These are phyloP conservation scores for Nelumbo lutea DNA, from an alignment of 164 flowering plant genomes.

Conservation along the genomic window DNA sequence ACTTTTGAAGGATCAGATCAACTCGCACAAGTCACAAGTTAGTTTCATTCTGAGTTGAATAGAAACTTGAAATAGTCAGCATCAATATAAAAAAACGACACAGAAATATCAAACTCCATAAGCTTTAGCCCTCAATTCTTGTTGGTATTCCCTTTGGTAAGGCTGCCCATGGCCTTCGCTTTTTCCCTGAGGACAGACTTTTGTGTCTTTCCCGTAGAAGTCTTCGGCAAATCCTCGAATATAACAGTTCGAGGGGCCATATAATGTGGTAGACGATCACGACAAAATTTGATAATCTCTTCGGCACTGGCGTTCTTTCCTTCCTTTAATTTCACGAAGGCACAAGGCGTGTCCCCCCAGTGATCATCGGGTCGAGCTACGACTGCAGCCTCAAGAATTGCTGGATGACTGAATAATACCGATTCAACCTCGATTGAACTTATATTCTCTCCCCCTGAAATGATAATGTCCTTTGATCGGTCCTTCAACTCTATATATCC, in stretches of 20 bases:
- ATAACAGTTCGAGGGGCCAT: conserved; percentile 53
- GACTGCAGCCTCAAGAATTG: conserved; percentile 57
- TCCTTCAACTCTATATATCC: conserved; percentile 59
- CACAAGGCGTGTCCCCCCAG: conserved; percentile 51
- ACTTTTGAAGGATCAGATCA: too few species aligned
- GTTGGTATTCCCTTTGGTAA: conserved; percentile 13
- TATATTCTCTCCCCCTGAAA: conserved; percentile 36
- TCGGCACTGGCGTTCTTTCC: conserved; percentile 21
- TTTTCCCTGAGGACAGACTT: conserved; percentile 54
- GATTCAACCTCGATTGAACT: conserved; percentile 64
- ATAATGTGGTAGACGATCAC: conserved; percentile 33
- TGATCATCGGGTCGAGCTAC: conserved; percentile 42
- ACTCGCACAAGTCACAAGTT: too few species aligned
- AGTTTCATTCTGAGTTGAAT: too few species aligned
- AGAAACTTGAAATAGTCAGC: too few species aligned
- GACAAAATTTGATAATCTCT: conserved; percentile 50
- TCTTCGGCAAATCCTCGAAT: conserved; percentile 52
- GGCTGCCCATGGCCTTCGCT: conserved; percentile 38
- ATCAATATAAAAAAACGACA: too few species aligned
- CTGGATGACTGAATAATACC: conserved; percentile 46
- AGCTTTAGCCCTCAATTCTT: conserved; percentile 8
- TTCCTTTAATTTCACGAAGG: conserved; percentile 57
- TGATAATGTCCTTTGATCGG: conserved; percentile 43
- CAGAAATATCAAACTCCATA: neutral
- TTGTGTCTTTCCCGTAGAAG: conserved; percentile 62